Base-by-base conservation (phyloP, 257 asterid genomes). In the Solanum verrucosum region DNA sequence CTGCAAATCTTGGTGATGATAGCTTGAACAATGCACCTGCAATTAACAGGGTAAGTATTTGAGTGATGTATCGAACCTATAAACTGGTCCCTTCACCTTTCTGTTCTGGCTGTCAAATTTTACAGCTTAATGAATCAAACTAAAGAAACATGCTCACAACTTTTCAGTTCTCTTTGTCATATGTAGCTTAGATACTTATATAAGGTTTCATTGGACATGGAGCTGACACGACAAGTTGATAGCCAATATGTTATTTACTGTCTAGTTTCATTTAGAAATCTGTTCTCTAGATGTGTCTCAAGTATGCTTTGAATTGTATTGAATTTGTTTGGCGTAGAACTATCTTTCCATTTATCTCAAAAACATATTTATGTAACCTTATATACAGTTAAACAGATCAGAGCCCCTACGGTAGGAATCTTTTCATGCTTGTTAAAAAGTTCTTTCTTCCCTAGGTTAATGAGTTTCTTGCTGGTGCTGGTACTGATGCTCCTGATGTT, bases 401-500 rank as follows among this genome's bases (percentile, higher is more conserved):
- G 83, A 75, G 13, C 70, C 31, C 20, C 70, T 29, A 37, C 70
- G 5, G 27, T 29, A 29, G 29, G 70, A 21, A 82, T 82, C 40
- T 82, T 82, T 18, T 82, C 70, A 29, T 46, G 70, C 86, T 82
- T 82, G 71, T 20, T 82, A 82, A 49, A 20, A 33, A 5, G 31
- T 21, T 82, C 44, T 82, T 49, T 82, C 86, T 29, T 49, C 73
- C 84, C 84, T 88, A 97, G 99, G 99, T 97, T 81, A 95, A 95
- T 90, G 99, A 97, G 92, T 97, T 96, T 91, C 94, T 97, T 87
- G 96, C 98, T 92, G 99, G 99, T 92, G 99, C 98, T 88, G 99
- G 99, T 85, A 95, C 99, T 70, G 99, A 97, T 93, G 99, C 99
- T 84, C 99, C 99, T 75, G 99, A 97, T 89, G 99, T 97, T 86